Evolutionary conservation across 2,329 filamentous ascomycete genomes (phyloP).

Genomic region (Trichoderma afroharzianum): DNA sequence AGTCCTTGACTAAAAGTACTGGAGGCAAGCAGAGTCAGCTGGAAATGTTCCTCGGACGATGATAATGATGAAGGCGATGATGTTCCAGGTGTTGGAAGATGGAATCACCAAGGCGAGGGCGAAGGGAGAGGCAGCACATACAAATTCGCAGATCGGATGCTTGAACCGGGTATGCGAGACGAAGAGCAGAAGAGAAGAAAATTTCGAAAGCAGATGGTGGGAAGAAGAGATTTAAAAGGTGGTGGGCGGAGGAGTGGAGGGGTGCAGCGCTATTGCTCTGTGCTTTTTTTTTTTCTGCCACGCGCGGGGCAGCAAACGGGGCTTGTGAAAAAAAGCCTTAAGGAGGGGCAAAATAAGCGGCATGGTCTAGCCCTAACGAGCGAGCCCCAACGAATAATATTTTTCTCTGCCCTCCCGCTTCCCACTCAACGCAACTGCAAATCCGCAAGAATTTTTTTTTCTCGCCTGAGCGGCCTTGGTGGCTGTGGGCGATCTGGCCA

Average conservation of each 20-base stretch:
- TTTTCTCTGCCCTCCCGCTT: not conserved
- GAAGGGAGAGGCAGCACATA: constrained; percentile 24
- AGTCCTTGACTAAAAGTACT: constrained; percentile 15
- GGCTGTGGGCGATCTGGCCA: not conserved
- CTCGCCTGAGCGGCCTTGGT: constrained; percentile 6
- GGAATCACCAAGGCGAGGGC: not conserved
- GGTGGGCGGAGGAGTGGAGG: constrained; percentile 22
- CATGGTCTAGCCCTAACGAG: constrained; percentile 35
- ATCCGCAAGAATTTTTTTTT: constrained; percentile 13
- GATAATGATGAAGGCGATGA: constrained; percentile 4
- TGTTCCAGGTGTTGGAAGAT: not conserved
- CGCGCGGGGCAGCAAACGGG: constrained; percentile 22
- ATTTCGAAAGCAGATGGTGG: constrained; percentile 34
- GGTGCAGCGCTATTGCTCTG: constrained; percentile 27
- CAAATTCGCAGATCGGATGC: constrained; percentile 43
- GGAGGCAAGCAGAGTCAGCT: constrained; percentile 15
- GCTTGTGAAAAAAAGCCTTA: not conserved
- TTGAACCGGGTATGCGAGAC: constrained; percentile 45
- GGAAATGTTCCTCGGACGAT: not conserved
- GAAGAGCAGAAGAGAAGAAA: constrained; percentile 38
- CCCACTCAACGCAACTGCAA: not conserved
- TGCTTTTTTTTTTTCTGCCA: constrained; percentile 8
- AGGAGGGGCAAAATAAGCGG: constrained; percentile 16
- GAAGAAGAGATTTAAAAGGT: constrained; percentile 39
- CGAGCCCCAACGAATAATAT: not conserved